Evolutionary conservation across 768 basidiomycete species (phyloP), one percentile per base, ranked within the genome.

Genomic region (Wakefieldia striispora): DNA sequence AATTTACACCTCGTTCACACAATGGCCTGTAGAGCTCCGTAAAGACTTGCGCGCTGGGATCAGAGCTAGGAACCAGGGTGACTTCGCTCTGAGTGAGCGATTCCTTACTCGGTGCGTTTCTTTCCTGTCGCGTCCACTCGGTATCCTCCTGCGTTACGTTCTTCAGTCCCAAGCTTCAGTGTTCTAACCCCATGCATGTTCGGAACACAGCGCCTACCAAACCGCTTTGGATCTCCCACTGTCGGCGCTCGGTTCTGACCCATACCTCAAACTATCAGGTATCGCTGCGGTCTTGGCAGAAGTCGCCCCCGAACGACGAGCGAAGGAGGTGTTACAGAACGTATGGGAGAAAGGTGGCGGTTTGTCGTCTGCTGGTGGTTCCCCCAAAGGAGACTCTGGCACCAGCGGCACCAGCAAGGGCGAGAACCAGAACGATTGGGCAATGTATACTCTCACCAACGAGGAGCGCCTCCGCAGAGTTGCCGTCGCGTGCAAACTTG

Each of bases 1-100:
- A n/a, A 70, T 83, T 38, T 85, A 81, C 59, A 65, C 66, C 7
- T 71, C 75, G 11, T 70, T 86, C 66, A 81, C 80, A 0, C 73
- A 83, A 52, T 90, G 86, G 86, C 88, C 88, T 2, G 60, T 63
- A 11, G 79, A 82, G 55, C 65, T 90, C 3, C 78, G 84, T 5
- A 63, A 68, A 26, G 85, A 88, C 65, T 72, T 90, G 29, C 82
- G 85, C 6, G 76, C 74, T 3, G 88, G 83, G 3, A 72, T 90
- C 37, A 76, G 75, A 50, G 84, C 84, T 3, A 84, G 78, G 58
- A 69, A 80, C 45, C 75, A 80, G 48, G 80, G 77, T 2, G 79
- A 89, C 59, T 56, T 76, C 10, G 68, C 65, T 10, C 63, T 77
- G 45, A 81, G 82, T 54, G 73, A 75, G 50, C 70, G 72, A 27